Conservation (phyloP, 1,284 basidiomycete species). For the Cryptococcus sp. region DNA sequence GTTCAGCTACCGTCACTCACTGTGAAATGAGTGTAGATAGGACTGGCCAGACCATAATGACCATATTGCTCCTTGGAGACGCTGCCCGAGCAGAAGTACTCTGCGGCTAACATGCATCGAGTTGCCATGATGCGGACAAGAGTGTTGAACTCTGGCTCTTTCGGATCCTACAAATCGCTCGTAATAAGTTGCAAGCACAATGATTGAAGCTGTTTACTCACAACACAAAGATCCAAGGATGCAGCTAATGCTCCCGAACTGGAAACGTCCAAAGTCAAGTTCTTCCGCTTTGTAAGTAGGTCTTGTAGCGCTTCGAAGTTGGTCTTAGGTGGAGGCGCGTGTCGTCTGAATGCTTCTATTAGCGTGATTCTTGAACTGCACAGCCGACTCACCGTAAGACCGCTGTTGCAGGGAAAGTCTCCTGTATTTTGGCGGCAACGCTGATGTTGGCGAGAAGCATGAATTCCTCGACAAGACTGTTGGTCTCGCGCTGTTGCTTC, state of each 20-base stretch:
- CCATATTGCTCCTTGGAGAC: conserved; percentile 90
- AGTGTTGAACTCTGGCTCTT: conserved; percentile 89
- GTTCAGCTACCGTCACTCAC: conserved; percentile 25
- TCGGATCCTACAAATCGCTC: conserved; percentile 63
- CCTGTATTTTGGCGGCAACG: conserved; percentile 88
- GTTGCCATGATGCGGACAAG: conserved; percentile 99
- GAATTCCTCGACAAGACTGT: conserved; percentile 97
- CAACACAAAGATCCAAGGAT: conserved; percentile 84
- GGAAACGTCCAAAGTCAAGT: conserved; percentile 84
- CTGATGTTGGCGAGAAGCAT: conserved; percentile 98
- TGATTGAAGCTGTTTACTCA: conserved; percentile 53
- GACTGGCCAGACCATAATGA: conserved; percentile 93
- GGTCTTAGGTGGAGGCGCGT: conserved; percentile 84
- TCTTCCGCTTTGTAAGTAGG: conserved; percentile 82
- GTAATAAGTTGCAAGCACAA: neutral
- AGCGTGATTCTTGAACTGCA: neutral
- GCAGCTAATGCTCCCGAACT: conserved; percentile 87
- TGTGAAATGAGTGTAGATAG: conserved; percentile 98
- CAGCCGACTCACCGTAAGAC: conserved; percentile 65
- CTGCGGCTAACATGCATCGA: conserved; percentile 95
- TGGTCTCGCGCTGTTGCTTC: conserved; percentile 90
- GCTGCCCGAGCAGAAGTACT: conserved; percentile 96
- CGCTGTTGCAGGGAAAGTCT: conserved; percentile 92
- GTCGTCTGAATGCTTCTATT: conserved; percentile 64
- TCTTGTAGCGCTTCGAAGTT: conserved; percentile 98